Percentiles rank a stretch among this genome's conserved stretches.
Evolutionary conservation across 1,284 basidiomycete species (phyloP).

Genomic region (Ceratobasidium sp.): DNA sequence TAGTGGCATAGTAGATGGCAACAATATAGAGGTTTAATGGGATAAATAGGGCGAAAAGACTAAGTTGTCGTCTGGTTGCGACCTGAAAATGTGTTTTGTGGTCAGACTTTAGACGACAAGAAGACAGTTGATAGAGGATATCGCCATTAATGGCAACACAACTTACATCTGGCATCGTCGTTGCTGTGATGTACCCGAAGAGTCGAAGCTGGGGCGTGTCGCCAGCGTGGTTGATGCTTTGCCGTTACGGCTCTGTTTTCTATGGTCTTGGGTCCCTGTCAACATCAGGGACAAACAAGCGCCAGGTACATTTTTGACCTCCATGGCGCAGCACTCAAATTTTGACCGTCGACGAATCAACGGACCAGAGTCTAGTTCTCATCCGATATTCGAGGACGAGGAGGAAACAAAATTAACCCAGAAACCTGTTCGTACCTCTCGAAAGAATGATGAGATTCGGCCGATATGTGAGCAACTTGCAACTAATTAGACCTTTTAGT

Average conservation of each 20-base stretch:
- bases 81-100: slow-evolving; percentile 13
- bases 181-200: slow-evolving; percentile 4
- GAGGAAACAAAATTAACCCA: slow-evolving; percentile 54
- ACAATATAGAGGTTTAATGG: slow-evolving; percentile 22
- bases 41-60: slow-evolving; percentile 3
- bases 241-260: slow-evolving; percentile 1
- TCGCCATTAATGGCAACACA: not conserved
- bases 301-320: not conserved
- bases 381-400: slow-evolving; percentile 66
- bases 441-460: slow-evolving; percentile 70
- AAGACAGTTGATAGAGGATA: not conserved
- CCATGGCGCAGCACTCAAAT: slow-evolving; percentile 39
- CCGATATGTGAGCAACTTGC: slow-evolving; percentile 77
- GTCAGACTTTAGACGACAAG: slow-evolving; percentile 4
- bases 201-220: not conserved
- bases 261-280: not conserved
- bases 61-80: slow-evolving; percentile 31
- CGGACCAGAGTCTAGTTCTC: slow-evolving; percentile 83
- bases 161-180: slow-evolving; percentile 33
- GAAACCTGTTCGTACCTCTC: slow-evolving; percentile 45
- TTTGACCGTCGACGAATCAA: slow-evolving; percentile 89
- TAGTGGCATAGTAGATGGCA: slow-evolving; percentile 28
- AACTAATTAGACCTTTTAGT: slow-evolving; percentile 34
- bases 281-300: slow-evolving; percentile 1
- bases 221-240: slow-evolving; percentile 22